Evolutionary conservation across 805 yeast species (phyloP), one percentile per base, ranked within the genome.

Genomic region (Jamesozyma gamospora): DNA sequence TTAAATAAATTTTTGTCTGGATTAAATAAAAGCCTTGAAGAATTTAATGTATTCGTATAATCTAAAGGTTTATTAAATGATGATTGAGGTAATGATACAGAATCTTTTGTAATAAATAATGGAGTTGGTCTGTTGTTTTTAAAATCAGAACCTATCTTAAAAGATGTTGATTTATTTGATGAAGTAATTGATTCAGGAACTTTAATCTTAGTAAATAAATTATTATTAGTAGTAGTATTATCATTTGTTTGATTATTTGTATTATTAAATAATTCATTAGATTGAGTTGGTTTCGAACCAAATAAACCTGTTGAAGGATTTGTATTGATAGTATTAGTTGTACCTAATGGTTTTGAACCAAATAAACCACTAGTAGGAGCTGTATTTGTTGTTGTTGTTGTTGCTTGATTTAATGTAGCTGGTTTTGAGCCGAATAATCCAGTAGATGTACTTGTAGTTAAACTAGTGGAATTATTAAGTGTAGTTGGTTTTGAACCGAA

Each of bases 61-160:
- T n/a, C n/a, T n/a, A n/a, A n/a, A n/a, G n/a, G n/a, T n/a, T n/a
- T n/a, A n/a, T n/a, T 21, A 21, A 21, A 21, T 21, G 24, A 21
- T 21, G 24, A 21, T 21, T 21, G 8, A 6, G 24, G 8, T 6
- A 8, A 21, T 21, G 29, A 12, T 27, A n/a, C 4, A 12, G 29
- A 27, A 5, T n/a, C 28, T n/a, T 13, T 21, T 10, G 35, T 13
- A 32, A 63, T 58, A 45, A 74, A 75, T 33, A 77, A 55, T 2
- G 82, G 88, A 1, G 81, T 71, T 27, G 81, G 61, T 52, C 73
- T 73, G 48, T 73, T 71, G 56, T 77, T 81, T 57, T 75, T 81
- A 32, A 59, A 65, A 29, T 65, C 56, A 2, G 64, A 56, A 14
- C 59, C 57, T 8, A 73, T 49, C 8, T 79, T 75, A 19, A 69